Percentiles rank a stretch among this genome's conserved stretches.
phyloP scores from a whole-genome alignment of 2,329 filamentous ascomycete genomes.

The Fusarium mexicanum region DNA sequence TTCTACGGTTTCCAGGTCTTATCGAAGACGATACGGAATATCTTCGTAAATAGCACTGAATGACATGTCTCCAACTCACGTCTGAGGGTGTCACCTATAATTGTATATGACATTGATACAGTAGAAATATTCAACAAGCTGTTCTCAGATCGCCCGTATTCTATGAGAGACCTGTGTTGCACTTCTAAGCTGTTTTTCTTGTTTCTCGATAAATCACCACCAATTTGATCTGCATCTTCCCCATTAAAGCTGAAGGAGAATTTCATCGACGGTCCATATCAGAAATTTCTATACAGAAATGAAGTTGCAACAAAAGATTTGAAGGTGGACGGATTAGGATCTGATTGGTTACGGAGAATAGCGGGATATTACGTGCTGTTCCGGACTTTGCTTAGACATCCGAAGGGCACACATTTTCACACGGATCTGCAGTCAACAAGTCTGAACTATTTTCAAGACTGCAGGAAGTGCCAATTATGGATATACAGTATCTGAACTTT shows the following conservation, averaged over 20 bases:
- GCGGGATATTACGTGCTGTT: background rate
- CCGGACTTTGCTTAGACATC: background rate
- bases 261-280: accelerated
- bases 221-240: no score
- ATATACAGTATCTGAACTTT: no score
- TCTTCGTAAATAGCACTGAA: background rate
- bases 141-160: no score
- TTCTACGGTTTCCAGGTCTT: background rate
- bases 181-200: no score
- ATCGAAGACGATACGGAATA: no score
- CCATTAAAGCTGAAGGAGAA: background rate
- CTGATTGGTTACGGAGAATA: background rate
- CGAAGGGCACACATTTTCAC: background rate
- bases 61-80: background rate
- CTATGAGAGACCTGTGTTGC: no score
- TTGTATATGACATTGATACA: no score
- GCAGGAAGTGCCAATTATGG: no score
- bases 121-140: no score
- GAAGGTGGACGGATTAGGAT: accelerated
- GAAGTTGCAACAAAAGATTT: background rate
- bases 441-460: accelerated
- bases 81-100: no score
- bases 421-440: background rate
- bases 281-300: accelerated
- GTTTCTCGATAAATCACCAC: no score